A percentile compares a stretch with the other conserved stretches of the same genome.
phyloP scores from a whole-genome alignment of 2,329 filamentous ascomycete genomes.

The Scytalidium sp. region DNA sequence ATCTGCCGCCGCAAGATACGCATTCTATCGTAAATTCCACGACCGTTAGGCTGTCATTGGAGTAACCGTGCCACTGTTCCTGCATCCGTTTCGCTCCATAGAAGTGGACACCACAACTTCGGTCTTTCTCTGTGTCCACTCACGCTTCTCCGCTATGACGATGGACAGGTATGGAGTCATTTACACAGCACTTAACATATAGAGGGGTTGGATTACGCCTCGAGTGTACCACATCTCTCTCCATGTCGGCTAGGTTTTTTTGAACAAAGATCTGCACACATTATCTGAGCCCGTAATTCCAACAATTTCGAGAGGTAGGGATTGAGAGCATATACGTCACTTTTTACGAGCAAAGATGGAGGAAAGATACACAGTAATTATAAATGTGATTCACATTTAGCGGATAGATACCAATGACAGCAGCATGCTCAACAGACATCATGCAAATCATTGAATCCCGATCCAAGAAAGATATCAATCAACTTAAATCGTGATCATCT shows the following conservation, averaged over 20 bases:
- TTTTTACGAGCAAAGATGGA: too few relatives aligned
- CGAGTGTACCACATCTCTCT: not conserved
- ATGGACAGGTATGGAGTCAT: not conserved
- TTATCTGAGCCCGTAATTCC: too few relatives aligned
- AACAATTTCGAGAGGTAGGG: too few relatives aligned
- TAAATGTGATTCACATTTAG: not conserved
- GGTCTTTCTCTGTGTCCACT: too few relatives aligned
- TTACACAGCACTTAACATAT: not conserved
- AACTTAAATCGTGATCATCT: not conserved
- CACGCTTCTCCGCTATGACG: not conserved
- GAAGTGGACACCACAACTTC: too few relatives aligned
- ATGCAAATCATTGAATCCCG: not conserved
- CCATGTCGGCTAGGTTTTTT: too few relatives aligned
- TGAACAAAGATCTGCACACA: too few relatives aligned
- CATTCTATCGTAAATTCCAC: not conserved
- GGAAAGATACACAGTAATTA: not conserved
- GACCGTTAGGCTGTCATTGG: not conserved
- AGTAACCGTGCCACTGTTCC: not conserved
- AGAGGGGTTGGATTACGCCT: not conserved
- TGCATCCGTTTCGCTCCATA: too few relatives aligned
- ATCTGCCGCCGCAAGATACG: not conserved
- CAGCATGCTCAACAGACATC: not conserved
- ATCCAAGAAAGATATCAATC: not conserved
- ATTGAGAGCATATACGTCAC: too few relatives aligned
- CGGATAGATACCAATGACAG: not conserved